Evolutionary conservation across 106 monocot species (phyloP), one percentile per base, ranked within the genome.

Genomic region (Dendrobium nobile): DNA sequence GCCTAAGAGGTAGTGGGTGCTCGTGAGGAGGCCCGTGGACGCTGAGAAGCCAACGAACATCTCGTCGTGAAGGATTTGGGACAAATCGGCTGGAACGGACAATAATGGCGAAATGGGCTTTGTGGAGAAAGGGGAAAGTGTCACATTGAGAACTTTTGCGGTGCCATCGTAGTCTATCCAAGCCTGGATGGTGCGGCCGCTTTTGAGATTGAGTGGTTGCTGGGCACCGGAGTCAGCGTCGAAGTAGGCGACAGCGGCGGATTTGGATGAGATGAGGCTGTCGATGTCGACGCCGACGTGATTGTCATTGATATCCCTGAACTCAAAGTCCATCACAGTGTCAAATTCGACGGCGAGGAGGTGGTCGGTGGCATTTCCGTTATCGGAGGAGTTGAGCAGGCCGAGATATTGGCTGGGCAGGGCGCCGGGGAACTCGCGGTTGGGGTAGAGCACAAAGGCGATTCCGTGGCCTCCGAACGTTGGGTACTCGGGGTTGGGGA

Each of bases 311-410:
- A 81, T 81, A 73, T 81, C 80, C 20, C 4, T 24, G 80, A 81
- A 81, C 80, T 81, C 80, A 55, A 81, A 81, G 73, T 81, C 82
- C 77, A 77, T 77, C n/a, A 82, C 82, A 41, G 79, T 79, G 79
- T 79, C 79, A 44, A 79, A 79, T 54, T 79, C 79, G 43, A 79
- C 65, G 65, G 82, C 82, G 27, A 82, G 67, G 61, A 76, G 26
- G 64, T 82, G 82, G 47, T 82, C 47, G 54, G 82, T 19, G 68
- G 28, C 6, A 78, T 78, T 78, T 43, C 72, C 54, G 40, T 40
- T 72, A 68, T 83, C 41, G 54, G 11, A 54, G 65, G 78, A n/a
- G 64, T 41, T 72, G n/a, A 83, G 54, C 31, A 80, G 48, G 33
- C 72, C 80, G 72, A 80, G 54, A 72, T 80, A 70, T 77, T 82